Conservation (phyloP, 192 early-diverging fungal genomes). For the Backusella circina region DNA sequence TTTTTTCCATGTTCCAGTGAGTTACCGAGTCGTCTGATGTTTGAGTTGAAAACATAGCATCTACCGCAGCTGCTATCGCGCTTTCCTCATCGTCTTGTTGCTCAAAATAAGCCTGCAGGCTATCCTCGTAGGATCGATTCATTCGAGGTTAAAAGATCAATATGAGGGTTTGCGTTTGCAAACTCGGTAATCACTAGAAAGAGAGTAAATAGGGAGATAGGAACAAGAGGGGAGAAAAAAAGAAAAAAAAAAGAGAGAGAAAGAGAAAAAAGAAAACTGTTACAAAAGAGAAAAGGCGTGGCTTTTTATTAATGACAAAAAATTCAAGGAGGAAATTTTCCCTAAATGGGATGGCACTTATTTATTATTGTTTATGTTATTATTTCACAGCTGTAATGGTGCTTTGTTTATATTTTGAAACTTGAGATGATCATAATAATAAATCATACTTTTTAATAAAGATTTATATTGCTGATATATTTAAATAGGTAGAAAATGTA, state of each 20-base stretch:
- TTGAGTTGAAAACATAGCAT: constrained; percentile 5
- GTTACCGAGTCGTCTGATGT: constrained; percentile 4
- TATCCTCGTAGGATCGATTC: constrained; percentile 1
- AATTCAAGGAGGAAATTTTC: background rate
- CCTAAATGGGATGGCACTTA: background rate
- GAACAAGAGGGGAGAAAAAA: background rate
- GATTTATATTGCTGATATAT: background rate
- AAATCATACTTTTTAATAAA: background rate
- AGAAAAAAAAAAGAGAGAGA: background rate
- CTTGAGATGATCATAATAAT: background rate
- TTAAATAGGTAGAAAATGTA: background rate
- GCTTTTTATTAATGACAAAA: constrained; percentile 3
- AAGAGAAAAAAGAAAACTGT: background rate
- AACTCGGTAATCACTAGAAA: constrained; percentile 1
- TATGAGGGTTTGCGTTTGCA: constrained; percentile 4
- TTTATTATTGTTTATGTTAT: background rate
- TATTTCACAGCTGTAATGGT: background rate
- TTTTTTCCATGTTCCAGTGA: constrained; percentile 6
- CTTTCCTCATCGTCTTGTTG: constrained; percentile 7
- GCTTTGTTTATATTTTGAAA: background rate
- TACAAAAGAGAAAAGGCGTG: background rate
- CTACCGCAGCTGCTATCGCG: background rate
- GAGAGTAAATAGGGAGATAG: background rate
- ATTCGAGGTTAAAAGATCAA: constrained; percentile 3
- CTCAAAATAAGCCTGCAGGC: constrained; percentile 12